Evolutionary conservation across 441 rosid genomes (phyloP).

Genomic region (Pelargonium fulgidum): DNA sequence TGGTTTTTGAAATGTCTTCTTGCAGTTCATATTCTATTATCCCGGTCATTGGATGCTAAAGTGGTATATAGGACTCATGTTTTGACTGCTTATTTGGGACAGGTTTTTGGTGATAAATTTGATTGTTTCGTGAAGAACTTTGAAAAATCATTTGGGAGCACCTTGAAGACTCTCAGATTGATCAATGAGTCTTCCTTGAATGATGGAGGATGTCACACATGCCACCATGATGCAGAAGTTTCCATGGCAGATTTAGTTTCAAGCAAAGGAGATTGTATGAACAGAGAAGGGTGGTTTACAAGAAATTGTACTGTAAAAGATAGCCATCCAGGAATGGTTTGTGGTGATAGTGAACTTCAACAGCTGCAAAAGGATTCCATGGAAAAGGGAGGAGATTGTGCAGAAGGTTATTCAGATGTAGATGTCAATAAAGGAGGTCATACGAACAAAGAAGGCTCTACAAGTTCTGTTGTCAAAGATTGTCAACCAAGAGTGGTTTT

Average conservation of each 20-base stretch:
- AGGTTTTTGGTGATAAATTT: constrained; percentile 72
- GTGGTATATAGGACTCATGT: constrained; percentile 15
- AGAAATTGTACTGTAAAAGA: constrained; percentile 21
- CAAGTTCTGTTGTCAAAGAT: constrained; percentile 9
- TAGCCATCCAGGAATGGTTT: constrained; percentile 19
- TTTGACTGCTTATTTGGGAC: constrained; percentile 27
- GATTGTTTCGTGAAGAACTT: constrained; percentile 58
- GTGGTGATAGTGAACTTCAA: constrained; percentile 2
- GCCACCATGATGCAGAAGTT: constrained; percentile 23
- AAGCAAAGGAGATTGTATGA: not conserved
- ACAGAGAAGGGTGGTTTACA: constrained; percentile 25
- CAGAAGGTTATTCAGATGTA: constrained; percentile 5
- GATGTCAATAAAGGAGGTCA: not conserved
- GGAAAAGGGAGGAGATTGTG: not conserved
- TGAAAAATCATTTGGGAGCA: constrained; percentile 77
- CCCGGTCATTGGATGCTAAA: constrained; percentile 20
- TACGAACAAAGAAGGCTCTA: constrained; percentile 8
- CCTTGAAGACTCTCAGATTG: constrained; percentile 67
- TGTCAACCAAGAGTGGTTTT: constrained; percentile 1
- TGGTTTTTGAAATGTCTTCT: constrained; percentile 34
- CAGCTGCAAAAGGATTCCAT: not conserved
- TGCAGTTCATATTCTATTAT: constrained; percentile 6
- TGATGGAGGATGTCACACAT: constrained; percentile 19
- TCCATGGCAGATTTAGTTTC: constrained; percentile 21
- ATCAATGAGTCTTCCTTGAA: constrained; percentile 42